Evolutionary conservation across 1,139 yeast species (phyloP), one percentile per base, ranked within the genome.

Genomic region (Blastobotrys raffinosifermentans): DNA sequence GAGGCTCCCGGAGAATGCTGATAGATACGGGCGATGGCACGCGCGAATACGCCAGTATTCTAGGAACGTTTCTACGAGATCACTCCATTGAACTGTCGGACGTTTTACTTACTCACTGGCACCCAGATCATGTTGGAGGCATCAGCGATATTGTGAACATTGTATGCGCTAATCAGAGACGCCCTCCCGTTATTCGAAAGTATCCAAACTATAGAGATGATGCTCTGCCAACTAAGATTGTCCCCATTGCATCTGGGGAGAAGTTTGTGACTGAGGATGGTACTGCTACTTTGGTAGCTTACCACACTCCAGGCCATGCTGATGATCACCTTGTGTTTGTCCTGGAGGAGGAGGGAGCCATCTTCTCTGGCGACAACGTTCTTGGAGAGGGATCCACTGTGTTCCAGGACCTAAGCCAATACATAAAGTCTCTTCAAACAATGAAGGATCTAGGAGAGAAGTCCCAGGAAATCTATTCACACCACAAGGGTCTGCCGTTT

Each of bases 241-340:
- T 42, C 9, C 46, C 45, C 19, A 40, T 59, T n/a, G 38, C 29
- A 0, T 64, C 61, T 39, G 52, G 53, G 8, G 55, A 58, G 35
- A 39, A 35, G 11, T 48, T 57, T 34, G n/a, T 11, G 40, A 40
- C 41, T 5, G 48, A 46, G 4, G 61, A 55, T 11, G 66, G 63
- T 4, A 20, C 19, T 4, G 64, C 61, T 11, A 53, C 56, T 4
- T 33, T 63, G 35, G 44, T 44, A 6, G 59, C 61, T 2, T 45
- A 55, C 29, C 54, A 50, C 43, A 60, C 66, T 4, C 69, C 69
- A 0, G 69, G 69, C 16, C 69, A 64, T 40, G 56, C 66, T 18
- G 53, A 51, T 20, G 69, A 64, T 44, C 69, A 64, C 43, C 32
- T 56, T 32, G 55, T 58, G 31, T 53, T 63, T 39, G 57, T 57